Conservation (phyloP, 1,139 yeast species). For the Taphrina wiesneri region DNA sequence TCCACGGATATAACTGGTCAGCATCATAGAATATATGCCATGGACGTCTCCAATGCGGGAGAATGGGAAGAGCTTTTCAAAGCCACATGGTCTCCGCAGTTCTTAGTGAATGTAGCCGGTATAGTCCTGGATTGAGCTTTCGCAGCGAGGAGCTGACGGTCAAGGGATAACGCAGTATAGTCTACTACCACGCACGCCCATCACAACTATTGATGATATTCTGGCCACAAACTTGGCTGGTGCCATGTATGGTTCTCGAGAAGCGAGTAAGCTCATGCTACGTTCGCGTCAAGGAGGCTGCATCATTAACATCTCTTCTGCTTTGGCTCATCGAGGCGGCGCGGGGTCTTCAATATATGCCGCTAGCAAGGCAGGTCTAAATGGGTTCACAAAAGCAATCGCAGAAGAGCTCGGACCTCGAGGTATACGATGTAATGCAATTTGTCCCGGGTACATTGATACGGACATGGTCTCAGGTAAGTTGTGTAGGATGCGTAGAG, state of each 20-base stretch:
- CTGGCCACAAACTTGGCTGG: slow-evolving; percentile 64
- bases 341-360: slow-evolving; percentile 74
- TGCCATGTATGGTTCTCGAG: slow-evolving; percentile 62
- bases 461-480: slow-evolving; percentile 65
- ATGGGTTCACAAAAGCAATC: slow-evolving; percentile 63
- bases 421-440: slow-evolving; percentile 60
- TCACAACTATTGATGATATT: slow-evolving; percentile 52
- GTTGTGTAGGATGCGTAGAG: slow-evolving; percentile 15
- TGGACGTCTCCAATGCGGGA: slow-evolving; percentile 43
- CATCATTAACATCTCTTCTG: slow-evolving; percentile 71
- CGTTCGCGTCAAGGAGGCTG: slow-evolving; percentile 45
- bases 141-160: slow-evolving; percentile 26
- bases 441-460: slow-evolving; percentile 75
- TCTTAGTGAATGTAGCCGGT: slow-evolving; percentile 41
- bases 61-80: slow-evolving; percentile 12
- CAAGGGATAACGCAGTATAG: slow-evolving; percentile 66
- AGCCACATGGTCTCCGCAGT: slow-evolving; percentile 31
- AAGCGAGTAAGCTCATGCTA: slow-evolving; percentile 55
- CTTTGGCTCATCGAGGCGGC: slow-evolving; percentile 55
- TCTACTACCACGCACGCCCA: slow-evolving; percentile 54
- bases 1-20: slow-evolving; percentile 47
- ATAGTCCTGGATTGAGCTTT: neutral
- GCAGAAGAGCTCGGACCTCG: slow-evolving; percentile 61
- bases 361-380: slow-evolving; percentile 73
- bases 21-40: slow-evolving; percentile 51